Percentiles rank a stretch among this genome's conserved stretches.
These are phyloP conservation scores for Telfairia occidentalis DNA, from an alignment of 331 rosid genomes.

Conservation along the genomic window DNA sequence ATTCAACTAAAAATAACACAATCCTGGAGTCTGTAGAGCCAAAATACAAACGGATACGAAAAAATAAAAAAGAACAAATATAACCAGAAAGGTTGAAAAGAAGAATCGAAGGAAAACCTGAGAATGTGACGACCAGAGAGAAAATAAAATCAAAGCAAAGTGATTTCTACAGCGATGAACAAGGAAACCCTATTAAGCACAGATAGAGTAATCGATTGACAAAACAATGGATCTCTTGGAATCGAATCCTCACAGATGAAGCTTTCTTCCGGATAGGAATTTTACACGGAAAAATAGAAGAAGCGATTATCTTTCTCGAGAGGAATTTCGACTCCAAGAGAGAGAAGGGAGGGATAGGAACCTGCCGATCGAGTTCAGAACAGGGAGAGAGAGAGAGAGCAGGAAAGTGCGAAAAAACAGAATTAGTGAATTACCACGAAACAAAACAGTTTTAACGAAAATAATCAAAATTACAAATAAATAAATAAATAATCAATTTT, in stretches of 20 bases:
- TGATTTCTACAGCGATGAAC: not conserved
- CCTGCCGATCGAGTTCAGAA: constrained; percentile 53
- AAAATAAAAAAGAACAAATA: not conserved
- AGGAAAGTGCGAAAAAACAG: not conserved
- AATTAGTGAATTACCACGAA: not conserved
- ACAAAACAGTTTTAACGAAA: not conserved
- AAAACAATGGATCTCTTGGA: constrained; percentile 26
- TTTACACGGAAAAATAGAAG: not conserved
- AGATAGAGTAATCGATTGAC: not conserved
- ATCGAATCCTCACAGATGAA: constrained; percentile 28
- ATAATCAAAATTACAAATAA: not conserved
- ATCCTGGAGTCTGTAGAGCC: not conserved
- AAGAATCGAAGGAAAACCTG: not conserved
- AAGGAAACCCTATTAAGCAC: constrained; percentile 35
- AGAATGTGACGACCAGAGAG: not conserved
- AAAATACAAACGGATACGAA: not conserved
- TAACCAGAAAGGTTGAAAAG: not conserved
- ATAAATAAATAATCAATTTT: not conserved
- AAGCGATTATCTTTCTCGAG: constrained; percentile 17
- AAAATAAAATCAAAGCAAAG: not conserved
- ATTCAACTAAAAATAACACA: not conserved
- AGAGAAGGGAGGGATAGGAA: constrained; percentile 17
- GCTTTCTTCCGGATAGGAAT: not conserved
- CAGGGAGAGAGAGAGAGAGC: not conserved
- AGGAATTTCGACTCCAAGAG: constrained; percentile 43